These are phyloP conservation scores for Kwoniella shandongensis DNA, from an alignment of 768 basidiomycete species.

Conservation along the genomic window DNA sequence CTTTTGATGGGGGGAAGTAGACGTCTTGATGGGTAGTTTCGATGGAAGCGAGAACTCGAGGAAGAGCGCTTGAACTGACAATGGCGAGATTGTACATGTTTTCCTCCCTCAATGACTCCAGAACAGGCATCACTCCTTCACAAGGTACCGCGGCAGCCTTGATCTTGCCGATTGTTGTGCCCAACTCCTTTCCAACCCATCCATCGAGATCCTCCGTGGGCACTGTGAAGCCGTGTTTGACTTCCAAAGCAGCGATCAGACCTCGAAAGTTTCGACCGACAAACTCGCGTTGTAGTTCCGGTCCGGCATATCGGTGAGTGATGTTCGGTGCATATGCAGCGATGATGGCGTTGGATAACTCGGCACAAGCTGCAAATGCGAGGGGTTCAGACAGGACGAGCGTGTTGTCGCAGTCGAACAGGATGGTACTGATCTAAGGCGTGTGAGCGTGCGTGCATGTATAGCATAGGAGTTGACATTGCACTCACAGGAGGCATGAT, in stretches of 20 bases:
- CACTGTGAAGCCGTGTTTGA: constrained; percentile 26
- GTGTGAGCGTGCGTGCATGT: neutral
- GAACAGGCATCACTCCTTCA: constrained; percentile 22
- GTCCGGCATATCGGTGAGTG: constrained; percentile 18
- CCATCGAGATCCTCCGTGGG: constrained; percentile 22
- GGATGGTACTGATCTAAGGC: constrained; percentile 17
- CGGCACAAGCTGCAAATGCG: constrained; percentile 28
- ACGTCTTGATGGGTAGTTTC: constrained; percentile 23
- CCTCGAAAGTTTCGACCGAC: constrained; percentile 36
- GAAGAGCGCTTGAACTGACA: constrained; percentile 27
- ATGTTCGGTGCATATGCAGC: constrained; percentile 9
- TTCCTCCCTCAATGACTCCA: constrained; percentile 13
- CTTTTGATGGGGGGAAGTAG: constrained; percentile 23
- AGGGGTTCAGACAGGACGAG: constrained; percentile 29
- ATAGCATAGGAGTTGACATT: too few relatives aligned
- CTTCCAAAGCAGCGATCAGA: constrained; percentile 24
- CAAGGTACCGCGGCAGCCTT: constrained; percentile 18
- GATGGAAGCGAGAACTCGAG: constrained; percentile 30
- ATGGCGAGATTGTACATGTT: constrained; percentile 29
- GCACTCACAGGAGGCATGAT: neutral
- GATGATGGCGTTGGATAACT: constrained; percentile 32
- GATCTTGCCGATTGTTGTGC: constrained; percentile 18
- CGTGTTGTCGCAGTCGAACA: constrained; percentile 40
- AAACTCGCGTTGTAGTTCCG: constrained; percentile 29
- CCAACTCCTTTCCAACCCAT: constrained; percentile 28